Conservation (phyloP, 805 yeast species). For the Nakazawaea wyomingensis region DNA sequence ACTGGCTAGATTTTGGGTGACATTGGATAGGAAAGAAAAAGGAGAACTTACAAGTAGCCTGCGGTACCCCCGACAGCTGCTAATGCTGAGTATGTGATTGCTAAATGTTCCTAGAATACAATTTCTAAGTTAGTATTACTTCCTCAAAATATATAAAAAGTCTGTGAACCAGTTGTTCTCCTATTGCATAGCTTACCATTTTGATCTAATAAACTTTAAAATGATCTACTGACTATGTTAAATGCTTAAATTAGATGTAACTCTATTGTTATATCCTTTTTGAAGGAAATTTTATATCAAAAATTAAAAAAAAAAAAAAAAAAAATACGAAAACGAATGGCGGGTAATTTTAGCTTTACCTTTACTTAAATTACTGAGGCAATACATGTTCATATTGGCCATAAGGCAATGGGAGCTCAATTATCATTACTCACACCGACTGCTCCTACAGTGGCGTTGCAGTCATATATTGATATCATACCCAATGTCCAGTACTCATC, state of each 20-base stretch:
- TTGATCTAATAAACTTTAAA: no score
- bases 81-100: conserved; percentile 64
- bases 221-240: no score
- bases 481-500: conserved; percentile 70
- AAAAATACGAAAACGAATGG: not conserved
- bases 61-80: conserved; percentile 65
- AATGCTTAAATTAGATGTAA: no score
- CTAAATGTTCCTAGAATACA: conserved; percentile 60
- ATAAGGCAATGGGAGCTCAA: conserved; percentile 74
- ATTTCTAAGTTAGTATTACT: not conserved
- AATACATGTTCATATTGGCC: not conserved
- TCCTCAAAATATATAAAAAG: not conserved
- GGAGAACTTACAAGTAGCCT: conserved; percentile 49
- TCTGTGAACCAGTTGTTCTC: no score
- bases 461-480: conserved; percentile 81
- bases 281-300: no score
- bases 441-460: conserved; percentile 86
- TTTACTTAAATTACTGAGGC: no score
- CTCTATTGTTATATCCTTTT: no score
- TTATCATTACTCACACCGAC: conserved; percentile 84
- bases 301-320: not conserved
- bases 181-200: not conserved
- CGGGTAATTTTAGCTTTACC: not conserved
- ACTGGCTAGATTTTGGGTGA: no score
- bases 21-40: no score